Conservation (phyloP, 202 grass and related monocot genomes). For the Setaria viridis region DNA sequence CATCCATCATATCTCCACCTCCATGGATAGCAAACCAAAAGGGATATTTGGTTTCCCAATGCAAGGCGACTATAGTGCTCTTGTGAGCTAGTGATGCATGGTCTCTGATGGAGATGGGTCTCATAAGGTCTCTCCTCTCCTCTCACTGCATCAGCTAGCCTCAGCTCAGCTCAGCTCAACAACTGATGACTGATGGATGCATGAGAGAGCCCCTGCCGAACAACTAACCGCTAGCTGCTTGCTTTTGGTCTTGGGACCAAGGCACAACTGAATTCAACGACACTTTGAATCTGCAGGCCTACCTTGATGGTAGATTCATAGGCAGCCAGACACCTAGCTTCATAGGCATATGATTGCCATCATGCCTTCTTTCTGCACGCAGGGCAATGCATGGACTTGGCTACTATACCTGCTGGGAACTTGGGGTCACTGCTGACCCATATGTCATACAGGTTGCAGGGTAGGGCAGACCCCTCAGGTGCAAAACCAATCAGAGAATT, state of each 20-base stretch:
- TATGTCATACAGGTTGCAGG: background rate
- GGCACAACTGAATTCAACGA: slow-evolving; percentile 15
- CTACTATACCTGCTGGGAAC: background rate
- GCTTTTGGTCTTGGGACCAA: slow-evolving; percentile 43
- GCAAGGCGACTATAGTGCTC: background rate
- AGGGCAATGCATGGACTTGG: slow-evolving; percentile 38
- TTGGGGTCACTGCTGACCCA: slow-evolving; percentile 15
- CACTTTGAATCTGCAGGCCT: slow-evolving; percentile 49
- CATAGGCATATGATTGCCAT: slow-evolving; percentile 44
- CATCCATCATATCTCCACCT: background rate
- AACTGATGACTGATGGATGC: background rate
- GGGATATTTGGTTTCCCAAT: slow-evolving; percentile 16
- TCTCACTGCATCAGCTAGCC: background rate
- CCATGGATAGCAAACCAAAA: background rate
- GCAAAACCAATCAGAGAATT: slow-evolving; percentile 38
- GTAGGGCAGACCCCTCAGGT: background rate
- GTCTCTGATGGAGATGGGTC: background rate
- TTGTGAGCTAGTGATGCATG: background rate
- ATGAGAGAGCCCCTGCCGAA: slow-evolving; percentile 10
- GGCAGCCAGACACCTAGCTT: background rate
- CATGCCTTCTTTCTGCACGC: slow-evolving; percentile 53
- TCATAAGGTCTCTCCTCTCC: no score
- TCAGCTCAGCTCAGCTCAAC: background rate
- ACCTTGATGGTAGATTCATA: background rate
- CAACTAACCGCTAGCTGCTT: slow-evolving; percentile 28